Evolutionary conservation across 139 green algal species (phyloP), one percentile per base, ranked within the genome.

Genomic region (Volvox reticuliferus): DNA sequence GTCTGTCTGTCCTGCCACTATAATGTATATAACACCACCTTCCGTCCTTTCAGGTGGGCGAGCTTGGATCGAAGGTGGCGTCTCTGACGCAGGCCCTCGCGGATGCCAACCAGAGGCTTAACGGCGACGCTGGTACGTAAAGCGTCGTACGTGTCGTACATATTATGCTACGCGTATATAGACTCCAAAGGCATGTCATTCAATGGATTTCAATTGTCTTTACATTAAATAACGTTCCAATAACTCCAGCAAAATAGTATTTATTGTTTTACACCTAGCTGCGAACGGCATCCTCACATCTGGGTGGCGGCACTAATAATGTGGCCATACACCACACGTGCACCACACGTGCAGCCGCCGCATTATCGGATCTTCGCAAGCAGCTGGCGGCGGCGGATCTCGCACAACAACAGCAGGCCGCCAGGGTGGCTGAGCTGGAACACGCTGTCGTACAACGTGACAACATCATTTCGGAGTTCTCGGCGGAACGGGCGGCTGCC

Each of bases 341-440:
- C n/a, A n/a, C 65, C 65, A 24, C 24, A 24, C 12, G 2, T 28
- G 12, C 65, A 73, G 65, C 65, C 65, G 65, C 65, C 9, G 65
- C 65, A 28, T 9, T 73, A 28, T 24, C n/a, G 19, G 79, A 86
- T 2, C 50, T 86, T 19, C 24, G 69, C 21, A 63, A 65, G 82
- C n/a, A 63, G 32, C 33, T 88, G 63, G 33, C 32, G 30, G 63
- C 33, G 32, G 79, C 79, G 50, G 55, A 86, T 44, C 6, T 22
- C 50, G 3, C 26, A 36, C 33, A 79, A 67, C 33, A 65, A 62
- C 22, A 80, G 73, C 28, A 30, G 86, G 30, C n/a, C 26, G 86
- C 71, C 44, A 84, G n/a, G 30, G 50, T 90, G 1, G 86, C 73
- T 0, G 73, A 90, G 75, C 73, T 90, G 73, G 75, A 90, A 50